These are phyloP conservation scores for Choiromyces venosus DNA, from an alignment of 495 filamentous ascomycete species.

Conservation along the genomic window DNA sequence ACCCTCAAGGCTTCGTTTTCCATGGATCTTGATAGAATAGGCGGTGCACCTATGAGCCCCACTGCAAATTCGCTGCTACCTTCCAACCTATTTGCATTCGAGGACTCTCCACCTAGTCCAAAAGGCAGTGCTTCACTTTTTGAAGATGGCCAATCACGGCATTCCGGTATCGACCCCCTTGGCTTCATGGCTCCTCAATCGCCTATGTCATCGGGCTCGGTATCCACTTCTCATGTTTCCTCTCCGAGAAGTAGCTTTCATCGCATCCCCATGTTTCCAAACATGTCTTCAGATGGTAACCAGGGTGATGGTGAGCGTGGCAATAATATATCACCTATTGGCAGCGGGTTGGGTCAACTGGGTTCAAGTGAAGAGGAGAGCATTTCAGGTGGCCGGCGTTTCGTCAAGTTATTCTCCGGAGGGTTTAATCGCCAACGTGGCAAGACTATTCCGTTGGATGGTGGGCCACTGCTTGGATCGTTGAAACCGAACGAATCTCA, in stretches of 20 bases:
- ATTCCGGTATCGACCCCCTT: constrained; percentile 43
- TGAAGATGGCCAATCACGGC: constrained; percentile 46
- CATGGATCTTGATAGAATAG: constrained; percentile 43
- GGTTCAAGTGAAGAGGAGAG: constrained; percentile 17
- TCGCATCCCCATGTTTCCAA: constrained; percentile 53
- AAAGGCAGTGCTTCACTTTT: constrained; percentile 38
- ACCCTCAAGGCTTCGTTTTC: constrained; percentile 24
- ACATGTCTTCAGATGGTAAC: constrained; percentile 44
- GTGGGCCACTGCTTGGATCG: constrained; percentile 60
- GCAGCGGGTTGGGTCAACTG: constrained; percentile 41
- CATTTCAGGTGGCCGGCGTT: constrained; percentile 47
- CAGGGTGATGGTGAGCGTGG: constrained; percentile 42
- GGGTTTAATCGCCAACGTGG: constrained; percentile 63
- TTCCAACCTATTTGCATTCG: constrained; percentile 71
- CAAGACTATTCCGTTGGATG: constrained; percentile 64
- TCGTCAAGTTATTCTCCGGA: constrained; percentile 57
- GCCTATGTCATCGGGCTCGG: constrained; percentile 60
- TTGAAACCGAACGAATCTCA: constrained; percentile 73
- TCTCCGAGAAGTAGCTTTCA: constrained; percentile 55
- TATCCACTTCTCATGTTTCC: constrained; percentile 62
- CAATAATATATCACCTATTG: constrained; percentile 43
- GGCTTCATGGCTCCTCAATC: constrained; percentile 58
- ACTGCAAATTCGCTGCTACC: constrained; percentile 72
- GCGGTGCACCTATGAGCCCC: constrained; percentile 70
- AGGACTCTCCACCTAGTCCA: constrained; percentile 59